A percentile compares a stretch with the other conserved stretches of the same genome.
These are phyloP conservation scores for Clonostachys rosea DNA, from an alignment of 2,329 filamentous ascomycete species.

Conservation along the genomic window DNA sequence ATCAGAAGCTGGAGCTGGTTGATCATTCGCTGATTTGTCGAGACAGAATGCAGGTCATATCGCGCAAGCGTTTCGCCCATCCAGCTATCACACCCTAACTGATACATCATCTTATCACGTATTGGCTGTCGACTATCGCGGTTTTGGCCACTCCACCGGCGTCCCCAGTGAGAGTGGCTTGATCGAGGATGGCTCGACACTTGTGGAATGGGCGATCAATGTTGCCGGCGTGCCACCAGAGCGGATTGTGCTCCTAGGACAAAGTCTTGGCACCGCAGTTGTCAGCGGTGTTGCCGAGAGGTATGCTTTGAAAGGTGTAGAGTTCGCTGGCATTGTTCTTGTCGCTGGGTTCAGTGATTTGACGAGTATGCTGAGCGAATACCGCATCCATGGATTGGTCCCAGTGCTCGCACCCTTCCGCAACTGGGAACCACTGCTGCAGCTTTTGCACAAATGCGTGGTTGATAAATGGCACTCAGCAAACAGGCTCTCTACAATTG, in stretches of 20 bases:
- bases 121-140: conserved; percentile 86
- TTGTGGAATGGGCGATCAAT: conserved; percentile 68
- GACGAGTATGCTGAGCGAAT: conserved; percentile 68
- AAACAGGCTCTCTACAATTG: conserved; percentile 56
- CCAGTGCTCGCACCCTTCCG: conserved; percentile 75
- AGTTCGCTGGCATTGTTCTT: conserved; percentile 77
- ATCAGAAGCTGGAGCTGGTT: conserved; percentile 14
- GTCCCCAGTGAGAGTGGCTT: conserved; percentile 74
- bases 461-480: conserved; percentile 80
- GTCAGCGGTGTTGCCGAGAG: conserved; percentile 69
- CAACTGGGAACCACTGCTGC: conserved; percentile 59
- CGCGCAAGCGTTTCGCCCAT: conserved; percentile 71
- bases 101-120: conserved; percentile 73
- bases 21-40: not conserved
- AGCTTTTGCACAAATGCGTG: conserved; percentile 56
- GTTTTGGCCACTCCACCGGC: conserved; percentile 80
- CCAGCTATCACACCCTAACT: conserved; percentile 73
- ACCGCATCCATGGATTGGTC: conserved; percentile 72
- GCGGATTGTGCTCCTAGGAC: conserved; percentile 77
- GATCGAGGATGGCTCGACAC: conserved; percentile 70
- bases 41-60: conserved; percentile 80
- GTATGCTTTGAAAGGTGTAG: conserved; percentile 50
- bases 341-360: conserved; percentile 77
- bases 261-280: conserved; percentile 86
- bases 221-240: conserved; percentile 60